Evolutionary conservation across 306 rosid species (phyloP).

Genomic region (Dalbergia oliveri): DNA sequence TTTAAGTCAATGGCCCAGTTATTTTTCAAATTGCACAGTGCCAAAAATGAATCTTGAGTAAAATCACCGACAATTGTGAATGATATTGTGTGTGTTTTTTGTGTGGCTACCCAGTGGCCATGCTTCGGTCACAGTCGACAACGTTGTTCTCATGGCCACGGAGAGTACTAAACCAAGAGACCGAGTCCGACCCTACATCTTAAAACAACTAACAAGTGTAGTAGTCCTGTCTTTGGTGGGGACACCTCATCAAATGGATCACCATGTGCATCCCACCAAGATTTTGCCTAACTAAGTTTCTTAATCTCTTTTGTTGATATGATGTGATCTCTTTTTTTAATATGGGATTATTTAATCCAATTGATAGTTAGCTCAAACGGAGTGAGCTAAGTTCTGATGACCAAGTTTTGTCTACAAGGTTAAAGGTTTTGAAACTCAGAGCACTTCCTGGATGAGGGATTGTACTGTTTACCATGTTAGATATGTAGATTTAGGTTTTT

Average conservation of each 20-base stretch:
- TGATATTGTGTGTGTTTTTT: neutral
- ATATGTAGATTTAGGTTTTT: too few species aligned
- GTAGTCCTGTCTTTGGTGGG: conserved; percentile 43
- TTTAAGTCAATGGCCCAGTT: neutral
- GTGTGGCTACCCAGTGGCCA: conserved; percentile 7
- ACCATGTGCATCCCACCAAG: conserved; percentile 28
- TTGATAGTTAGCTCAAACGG: too few species aligned
- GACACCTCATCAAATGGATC: conserved; percentile 36
- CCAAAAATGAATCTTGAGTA: neutral
- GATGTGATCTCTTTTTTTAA: neutral
- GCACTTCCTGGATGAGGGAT: too few species aligned
- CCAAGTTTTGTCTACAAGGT: too few species aligned
- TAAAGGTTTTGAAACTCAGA: too few species aligned
- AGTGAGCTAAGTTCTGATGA: too few species aligned
- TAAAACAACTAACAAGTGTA: conserved; percentile 49
- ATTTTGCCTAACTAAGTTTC: neutral
- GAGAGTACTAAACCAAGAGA: conserved; percentile 6
- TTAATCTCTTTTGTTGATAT: neutral
- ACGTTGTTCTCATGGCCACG: conserved; percentile 38
- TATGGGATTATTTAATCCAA: too few species aligned
- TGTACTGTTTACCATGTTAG: too few species aligned
- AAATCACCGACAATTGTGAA: conserved; percentile 54
- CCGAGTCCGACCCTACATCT: conserved; percentile 36
- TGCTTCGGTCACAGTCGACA: conserved; percentile 37
- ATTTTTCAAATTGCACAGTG: neutral